Evolutionary conservation across 2,329 filamentous ascomycete genomes (phyloP).

Genomic region (Phyllosticta paracitricarpa): DNA sequence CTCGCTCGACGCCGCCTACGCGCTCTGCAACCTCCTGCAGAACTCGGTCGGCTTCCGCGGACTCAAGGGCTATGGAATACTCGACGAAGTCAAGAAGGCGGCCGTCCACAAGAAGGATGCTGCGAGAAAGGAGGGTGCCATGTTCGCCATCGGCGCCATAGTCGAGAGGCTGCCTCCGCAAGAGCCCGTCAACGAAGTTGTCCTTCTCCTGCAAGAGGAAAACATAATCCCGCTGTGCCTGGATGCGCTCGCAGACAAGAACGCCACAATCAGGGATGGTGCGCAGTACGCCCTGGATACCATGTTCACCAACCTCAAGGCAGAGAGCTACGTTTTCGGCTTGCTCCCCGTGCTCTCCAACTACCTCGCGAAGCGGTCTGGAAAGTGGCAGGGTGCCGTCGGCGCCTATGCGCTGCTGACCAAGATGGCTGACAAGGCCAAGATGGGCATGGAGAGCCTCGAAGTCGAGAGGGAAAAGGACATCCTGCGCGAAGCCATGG

Average conservation of each 20-base stretch:
- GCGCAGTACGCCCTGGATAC: conserved; percentile 91
- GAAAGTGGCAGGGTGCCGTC: conserved; percentile 95
- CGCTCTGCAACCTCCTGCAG: conserved; percentile 52
- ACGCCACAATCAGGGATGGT: conserved; percentile 75
- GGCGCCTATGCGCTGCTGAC: conserved; percentile 77
- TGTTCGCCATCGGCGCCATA: conserved; percentile 87
- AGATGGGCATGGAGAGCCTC: conserved; percentile 72
- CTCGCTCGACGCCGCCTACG: conserved; percentile 54
- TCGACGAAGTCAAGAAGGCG: conserved; percentile 61
- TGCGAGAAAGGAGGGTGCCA: conserved; percentile 74
- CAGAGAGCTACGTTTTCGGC: conserved; percentile 74
- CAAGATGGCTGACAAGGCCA: conserved; percentile 89
- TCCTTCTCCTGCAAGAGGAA: conserved; percentile 74
- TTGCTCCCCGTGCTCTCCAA: conserved; percentile 64
- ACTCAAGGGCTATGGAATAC: conserved; percentile 50
- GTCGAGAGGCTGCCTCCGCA: conserved; percentile 79
- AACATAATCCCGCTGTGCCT: conserved; percentile 63
- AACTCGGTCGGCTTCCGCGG: conserved; percentile 56
- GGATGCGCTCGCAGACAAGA: conserved; percentile 85
- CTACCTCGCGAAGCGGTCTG: conserved; percentile 74
- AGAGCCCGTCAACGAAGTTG: conserved; percentile 67
- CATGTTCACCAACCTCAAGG: conserved; percentile 65
- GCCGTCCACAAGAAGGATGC: conserved; percentile 91
- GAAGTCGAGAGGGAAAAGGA: conserved; percentile 85
- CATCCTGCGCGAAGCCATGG: conserved; percentile 81